These are phyloP conservation scores for Steccherinum ochraceum DNA, from an alignment of 768 basidiomycete genomes.

Conservation along the genomic window DNA sequence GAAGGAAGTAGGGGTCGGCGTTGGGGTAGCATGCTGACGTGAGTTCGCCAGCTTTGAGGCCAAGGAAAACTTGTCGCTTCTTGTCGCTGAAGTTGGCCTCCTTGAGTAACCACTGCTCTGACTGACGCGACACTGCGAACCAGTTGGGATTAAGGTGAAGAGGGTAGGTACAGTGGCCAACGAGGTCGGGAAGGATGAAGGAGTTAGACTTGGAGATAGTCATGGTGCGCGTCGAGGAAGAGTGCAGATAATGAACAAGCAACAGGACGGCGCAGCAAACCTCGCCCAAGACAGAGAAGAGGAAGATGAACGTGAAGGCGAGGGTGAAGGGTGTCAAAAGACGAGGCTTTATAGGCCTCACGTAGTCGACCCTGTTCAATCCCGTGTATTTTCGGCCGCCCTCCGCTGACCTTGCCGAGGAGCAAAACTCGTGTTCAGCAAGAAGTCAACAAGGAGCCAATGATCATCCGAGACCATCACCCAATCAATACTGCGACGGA, in stretches of 20 bases:
- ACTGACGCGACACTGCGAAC: slow-evolving; percentile 29
- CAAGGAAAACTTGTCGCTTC: slow-evolving; percentile 34
- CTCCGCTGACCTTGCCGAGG: not conserved
- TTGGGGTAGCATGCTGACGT: slow-evolving; percentile 60
- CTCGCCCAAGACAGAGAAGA: too few relatives aligned
- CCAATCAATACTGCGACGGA: not conserved
- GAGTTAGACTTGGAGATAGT: slow-evolving; percentile 1
- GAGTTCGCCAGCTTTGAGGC: slow-evolving; percentile 60
- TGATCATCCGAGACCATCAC: not conserved
- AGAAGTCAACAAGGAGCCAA: not conserved
- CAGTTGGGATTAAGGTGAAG: slow-evolving; percentile 27
- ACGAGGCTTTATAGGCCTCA: not conserved
- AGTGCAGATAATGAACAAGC: not conserved
- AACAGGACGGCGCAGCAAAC: not conserved
- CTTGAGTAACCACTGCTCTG: slow-evolving; percentile 30
- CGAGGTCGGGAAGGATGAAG: slow-evolving; percentile 38
- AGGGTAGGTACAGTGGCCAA: slow-evolving; percentile 33
- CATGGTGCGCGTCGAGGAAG: not conserved
- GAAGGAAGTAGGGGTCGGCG: slow-evolving; percentile 48
- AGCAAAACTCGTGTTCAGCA: not conserved
- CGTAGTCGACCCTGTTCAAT: not conserved
- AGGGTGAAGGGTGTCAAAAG: not conserved
- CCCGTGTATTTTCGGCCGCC: not conserved
- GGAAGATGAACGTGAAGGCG: too few relatives aligned
- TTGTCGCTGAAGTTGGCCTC: slow-evolving; percentile 25